Percentiles rank a stretch among this genome's conserved stretches.
Conservation (phyloP, 768 basidiomycete genomes). For the Pleurotus ostreatus region DNA sequence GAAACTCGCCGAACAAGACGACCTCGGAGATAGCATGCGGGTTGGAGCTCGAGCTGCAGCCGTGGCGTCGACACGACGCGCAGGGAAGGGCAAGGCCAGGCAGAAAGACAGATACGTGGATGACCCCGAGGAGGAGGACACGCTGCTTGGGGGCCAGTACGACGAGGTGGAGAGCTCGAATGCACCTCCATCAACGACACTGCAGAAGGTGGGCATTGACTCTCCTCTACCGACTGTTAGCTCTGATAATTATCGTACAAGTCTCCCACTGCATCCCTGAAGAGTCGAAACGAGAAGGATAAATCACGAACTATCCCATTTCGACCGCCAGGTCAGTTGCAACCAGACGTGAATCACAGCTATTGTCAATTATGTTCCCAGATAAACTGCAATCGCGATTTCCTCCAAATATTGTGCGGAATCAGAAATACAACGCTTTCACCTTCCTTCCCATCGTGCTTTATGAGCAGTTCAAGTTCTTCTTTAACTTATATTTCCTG, state of each 20-base stretch:
- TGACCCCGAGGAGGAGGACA: constrained; percentile 61
- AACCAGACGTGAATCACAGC: background rate
- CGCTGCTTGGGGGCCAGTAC: constrained; percentile 39
- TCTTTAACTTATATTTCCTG: constrained; percentile 98
- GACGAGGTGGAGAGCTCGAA: constrained; percentile 34
- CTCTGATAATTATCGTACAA: constrained; percentile 13
- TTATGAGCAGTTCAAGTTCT: constrained; percentile 99
- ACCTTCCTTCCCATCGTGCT: constrained; percentile 97
- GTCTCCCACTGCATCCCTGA: constrained; percentile 20
- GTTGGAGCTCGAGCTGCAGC: constrained; percentile 22
- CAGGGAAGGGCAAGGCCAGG: constrained; percentile 26
- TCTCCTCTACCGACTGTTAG: background rate
- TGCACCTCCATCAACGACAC: constrained; percentile 4
- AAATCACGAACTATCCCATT: constrained; percentile 78
- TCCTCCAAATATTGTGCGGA: constrained; percentile 89
- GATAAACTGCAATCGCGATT: constrained; percentile 70
- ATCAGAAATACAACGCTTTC: constrained; percentile 96
- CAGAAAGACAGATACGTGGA: constrained; percentile 56
- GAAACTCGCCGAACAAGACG: constrained; percentile 24
- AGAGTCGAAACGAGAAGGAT: constrained; percentile 44
- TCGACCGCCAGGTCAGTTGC: constrained; percentile 55
- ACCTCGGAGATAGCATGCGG: constrained; percentile 16
- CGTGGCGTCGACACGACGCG: constrained; percentile 19
- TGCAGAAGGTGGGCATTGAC: constrained; percentile 11
- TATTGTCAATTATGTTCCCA: constrained; percentile 21